Base-by-base conservation (phyloP, 495 filamentous ascomycete species). In the Xylaria nigripes region DNA sequence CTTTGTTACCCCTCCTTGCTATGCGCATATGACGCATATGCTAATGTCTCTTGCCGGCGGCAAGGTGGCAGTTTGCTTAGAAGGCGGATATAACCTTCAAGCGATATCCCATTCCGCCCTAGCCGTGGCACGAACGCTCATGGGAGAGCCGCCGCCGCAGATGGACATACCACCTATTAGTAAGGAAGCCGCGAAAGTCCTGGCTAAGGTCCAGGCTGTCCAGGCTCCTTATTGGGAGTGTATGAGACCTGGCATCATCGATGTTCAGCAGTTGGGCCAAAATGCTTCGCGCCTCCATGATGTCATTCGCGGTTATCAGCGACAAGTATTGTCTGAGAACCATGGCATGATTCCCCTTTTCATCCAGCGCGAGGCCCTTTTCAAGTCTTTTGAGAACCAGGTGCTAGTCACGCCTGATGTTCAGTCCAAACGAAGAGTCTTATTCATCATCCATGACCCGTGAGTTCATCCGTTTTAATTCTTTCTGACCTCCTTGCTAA, bases 1-100 rank as follows among this genome's bases (percentile, higher is more conserved):
- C 66, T 90, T 86, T 60, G 92, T 97, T 5, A 84, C 90, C 0
- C 93, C 93, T 0, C 69, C 83, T 21, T 92, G 94, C 63, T 99
- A 97, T 66, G 89, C 90, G 18, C 92, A 97, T 62, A 97, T 99
- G 93, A 96, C 94, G 8, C 88, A 96, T 63, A 96, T 96, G 91
- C 79, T 99, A 16, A 97, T 96, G 90, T 85, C 86, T 12, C 79
- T 99, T n/a, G 91, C 93, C 2, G 75, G 83, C 42, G 93, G 93
- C 34, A 96, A 93, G 65, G 76, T 97, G 43, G 88, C 87, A 9
- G 89, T 95, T 22, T 96, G 91, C 63, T 73, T 98, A 13, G 93
- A 95, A 77, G 93, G 93, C 47, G 93, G 93, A 18, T 99, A 99
- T 66, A 95, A 99, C 61, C 82, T 97, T 42, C 74, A 80, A 9